Conservation (phyloP, 225 moss, liverwort and hornwort genomes). For the Neckera pumila region DNA sequence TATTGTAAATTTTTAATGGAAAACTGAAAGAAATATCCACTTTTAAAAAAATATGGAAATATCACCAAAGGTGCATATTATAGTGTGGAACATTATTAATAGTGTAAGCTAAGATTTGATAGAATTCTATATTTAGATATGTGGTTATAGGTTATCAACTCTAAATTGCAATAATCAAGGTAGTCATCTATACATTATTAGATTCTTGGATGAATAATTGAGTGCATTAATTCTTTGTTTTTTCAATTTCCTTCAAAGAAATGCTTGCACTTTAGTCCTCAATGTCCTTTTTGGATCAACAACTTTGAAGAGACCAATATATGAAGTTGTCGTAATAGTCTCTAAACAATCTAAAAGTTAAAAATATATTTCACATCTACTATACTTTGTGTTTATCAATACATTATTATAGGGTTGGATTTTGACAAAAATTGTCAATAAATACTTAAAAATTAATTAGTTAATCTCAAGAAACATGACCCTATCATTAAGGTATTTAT, state of each 20-base stretch:
- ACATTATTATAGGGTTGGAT: neutral
- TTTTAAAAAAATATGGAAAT: neutral
- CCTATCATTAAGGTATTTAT: neutral
- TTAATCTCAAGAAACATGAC: rapidly evolving
- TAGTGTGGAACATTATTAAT: no score
- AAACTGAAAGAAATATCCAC: neutral
- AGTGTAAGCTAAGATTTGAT: no score
- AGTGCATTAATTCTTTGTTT: neutral
- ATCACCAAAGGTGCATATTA: neutral
- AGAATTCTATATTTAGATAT: no score
- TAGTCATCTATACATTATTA: no score
- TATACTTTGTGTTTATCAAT: neutral
- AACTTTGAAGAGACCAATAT: neutral
- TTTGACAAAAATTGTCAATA: neutral
- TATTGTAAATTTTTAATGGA: neutral
- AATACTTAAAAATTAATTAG: neutral
- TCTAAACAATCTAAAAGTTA: neutral
- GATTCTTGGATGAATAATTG: neutral
- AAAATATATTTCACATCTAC: neutral
- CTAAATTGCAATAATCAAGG: no score
- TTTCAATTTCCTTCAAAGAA: neutral
- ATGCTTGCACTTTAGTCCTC: neutral
- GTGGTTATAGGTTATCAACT: no score
- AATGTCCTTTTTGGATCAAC: neutral
- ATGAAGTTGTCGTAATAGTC: neutral